phyloP scores from a whole-genome alignment of 2,329 filamentous ascomycete species.

The Alternaria novae-zelandiae region DNA sequence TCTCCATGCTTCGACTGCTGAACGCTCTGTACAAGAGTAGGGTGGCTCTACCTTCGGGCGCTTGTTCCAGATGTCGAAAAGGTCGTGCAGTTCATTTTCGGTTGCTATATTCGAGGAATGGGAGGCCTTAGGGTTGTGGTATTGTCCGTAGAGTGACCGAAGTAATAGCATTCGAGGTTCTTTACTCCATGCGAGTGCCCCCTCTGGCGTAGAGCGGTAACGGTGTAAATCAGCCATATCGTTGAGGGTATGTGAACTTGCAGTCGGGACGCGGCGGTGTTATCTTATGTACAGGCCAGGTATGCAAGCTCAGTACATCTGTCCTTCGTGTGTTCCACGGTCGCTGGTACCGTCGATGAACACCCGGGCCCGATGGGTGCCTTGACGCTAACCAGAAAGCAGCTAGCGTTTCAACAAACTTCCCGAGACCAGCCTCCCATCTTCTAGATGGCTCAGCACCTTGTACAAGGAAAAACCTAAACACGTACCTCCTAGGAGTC shows the following conservation, averaged over 20 bases:
- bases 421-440: no score
- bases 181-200: no score
- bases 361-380: background rate
- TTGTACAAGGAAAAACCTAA: no score
- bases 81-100: background rate
- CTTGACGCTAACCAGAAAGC: background rate
- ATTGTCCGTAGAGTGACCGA: background rate
- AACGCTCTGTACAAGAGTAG: background rate
- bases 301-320: background rate
- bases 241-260: no score
- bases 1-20: background rate
- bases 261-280: no score
- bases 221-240: no score
- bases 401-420: background rate
- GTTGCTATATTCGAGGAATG: no score
- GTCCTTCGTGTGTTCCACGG: background rate
- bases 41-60: background rate
- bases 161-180: background rate
- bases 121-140: background rate
- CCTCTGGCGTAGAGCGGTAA: no score
- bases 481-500: no score
- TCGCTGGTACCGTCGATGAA: background rate
- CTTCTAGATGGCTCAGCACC: no score
- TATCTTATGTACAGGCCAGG: background rate
- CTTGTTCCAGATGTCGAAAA: rapidly evolving